phyloP scores from a whole-genome alignment of 345 rosid species.

The Salix udensis region DNA sequence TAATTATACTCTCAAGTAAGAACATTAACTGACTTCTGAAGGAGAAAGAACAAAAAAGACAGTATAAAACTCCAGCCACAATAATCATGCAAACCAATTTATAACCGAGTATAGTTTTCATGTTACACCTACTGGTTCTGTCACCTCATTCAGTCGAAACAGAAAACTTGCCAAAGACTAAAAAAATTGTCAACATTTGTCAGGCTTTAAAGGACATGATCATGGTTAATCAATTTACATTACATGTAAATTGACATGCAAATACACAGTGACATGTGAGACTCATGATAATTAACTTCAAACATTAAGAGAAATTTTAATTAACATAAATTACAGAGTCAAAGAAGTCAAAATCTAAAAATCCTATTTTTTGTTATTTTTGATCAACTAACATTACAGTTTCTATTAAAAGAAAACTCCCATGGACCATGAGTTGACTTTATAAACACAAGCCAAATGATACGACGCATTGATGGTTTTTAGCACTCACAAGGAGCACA shows the following conservation, averaged over 20 bases:
- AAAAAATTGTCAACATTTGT: neutral
- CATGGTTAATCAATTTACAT: neutral
- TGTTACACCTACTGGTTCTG: neutral
- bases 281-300: neutral
- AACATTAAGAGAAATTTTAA: neutral
- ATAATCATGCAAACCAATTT: neutral
- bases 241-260: neutral
- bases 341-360: neutral
- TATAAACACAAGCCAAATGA: neutral
- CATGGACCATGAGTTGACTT: neutral
- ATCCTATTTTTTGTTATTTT: neutral
- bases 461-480: neutral
- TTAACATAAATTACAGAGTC: neutral
- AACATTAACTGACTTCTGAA: constrained; percentile 1
- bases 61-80: neutral
- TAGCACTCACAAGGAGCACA: neutral
- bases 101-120: neutral
- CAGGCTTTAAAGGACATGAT: neutral
- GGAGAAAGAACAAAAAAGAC: neutral
- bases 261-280: neutral
- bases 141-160: neutral
- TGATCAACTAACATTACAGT: neutral
- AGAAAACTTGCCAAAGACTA: neutral
- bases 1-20: constrained; percentile 11
- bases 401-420: neutral